Base-by-base conservation (phyloP, 75 land plant genomes). In the Isoetes taiwanensis region DNA sequence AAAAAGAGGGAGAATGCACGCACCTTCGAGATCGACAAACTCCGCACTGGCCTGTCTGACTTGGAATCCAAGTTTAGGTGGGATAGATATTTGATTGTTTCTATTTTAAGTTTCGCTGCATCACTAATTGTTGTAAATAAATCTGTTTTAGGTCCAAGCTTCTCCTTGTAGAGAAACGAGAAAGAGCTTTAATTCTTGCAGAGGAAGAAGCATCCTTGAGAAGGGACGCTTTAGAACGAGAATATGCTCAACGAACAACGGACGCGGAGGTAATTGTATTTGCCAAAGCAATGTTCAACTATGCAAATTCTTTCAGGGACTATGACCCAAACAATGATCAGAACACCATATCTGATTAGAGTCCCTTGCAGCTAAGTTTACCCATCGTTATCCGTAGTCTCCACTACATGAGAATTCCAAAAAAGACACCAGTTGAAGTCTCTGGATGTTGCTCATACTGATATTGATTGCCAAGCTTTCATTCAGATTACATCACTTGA, bases 41-140 rank as follows among this genome's bases (percentile, higher is more conserved):
- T 46, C 19, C 65, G 66, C 21, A 12, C 35, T 24, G 67, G 57
- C 34, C 66, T 55, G 20, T 58, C 34, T 23, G 56, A 58, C 28
- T 41, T 70, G n/a, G 72, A 63, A 50, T 11, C 58, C 0, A 69
- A 56, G 34, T 40, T 69, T 16, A 50, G 72, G 72, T 69, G 39
- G 28, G 66, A 25, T 58, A 26, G 17, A 23, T 35, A 34, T 0
- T 28, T 32, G 28, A 2, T 32, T 46, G 24, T 41, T 50, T 37
- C 10, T 56, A 42, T 35, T 12, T 34, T 12, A 32, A 10, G 16
- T 12, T 37, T 10, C 12, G 9, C 39, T 10, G 39, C 39, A 10
- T 37, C 14, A 9, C 14, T 14, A 37, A 37, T 37, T 37, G 14
- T 37, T n/a, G n/a, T n/a, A n/a, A 37, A 37, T 14, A 14, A 9